Conservation (phyloP, 331 rosid genomes). For the Rosa hybrid region DNA sequence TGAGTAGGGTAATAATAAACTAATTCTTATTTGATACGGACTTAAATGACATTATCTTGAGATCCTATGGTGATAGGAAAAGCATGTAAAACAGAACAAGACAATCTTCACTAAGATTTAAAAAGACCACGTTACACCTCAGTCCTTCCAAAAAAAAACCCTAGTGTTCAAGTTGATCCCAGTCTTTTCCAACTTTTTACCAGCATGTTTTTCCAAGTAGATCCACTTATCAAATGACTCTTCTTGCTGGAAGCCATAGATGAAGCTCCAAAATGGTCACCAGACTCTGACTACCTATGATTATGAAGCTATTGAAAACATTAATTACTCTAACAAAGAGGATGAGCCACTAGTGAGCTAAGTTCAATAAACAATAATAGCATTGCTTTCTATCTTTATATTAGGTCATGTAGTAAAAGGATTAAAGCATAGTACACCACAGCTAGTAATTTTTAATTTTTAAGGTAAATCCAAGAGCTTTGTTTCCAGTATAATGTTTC, state of each 20-base stretch:
- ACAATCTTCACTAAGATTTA: neutral
- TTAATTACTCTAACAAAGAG: neutral
- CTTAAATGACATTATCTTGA: neutral
- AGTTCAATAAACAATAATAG: neutral
- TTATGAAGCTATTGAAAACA: neutral
- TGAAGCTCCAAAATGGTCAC: neutral
- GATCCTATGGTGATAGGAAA: neutral
- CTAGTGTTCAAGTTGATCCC: neutral
- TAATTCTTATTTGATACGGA: neutral
- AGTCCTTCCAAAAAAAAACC: neutral
- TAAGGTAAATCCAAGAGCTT: neutral
- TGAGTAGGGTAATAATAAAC: neutral
- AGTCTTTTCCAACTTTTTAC: constrained; percentile 9
- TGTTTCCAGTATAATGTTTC: neutral
- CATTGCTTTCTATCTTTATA: neutral
- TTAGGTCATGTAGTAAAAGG: neutral
- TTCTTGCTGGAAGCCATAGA: constrained; percentile 2
- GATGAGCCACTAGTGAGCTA: constrained; percentile 7
- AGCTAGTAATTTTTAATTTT: neutral
- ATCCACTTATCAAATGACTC: neutral
- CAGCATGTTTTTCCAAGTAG: constrained; percentile 6
- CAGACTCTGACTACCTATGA: neutral
- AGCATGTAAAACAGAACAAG: neutral
- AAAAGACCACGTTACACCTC: neutral
- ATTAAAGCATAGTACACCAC: neutral